Conservation (phyloP, 106 monocot genomes). For the Phalaenopsis aphrodite region DNA sequence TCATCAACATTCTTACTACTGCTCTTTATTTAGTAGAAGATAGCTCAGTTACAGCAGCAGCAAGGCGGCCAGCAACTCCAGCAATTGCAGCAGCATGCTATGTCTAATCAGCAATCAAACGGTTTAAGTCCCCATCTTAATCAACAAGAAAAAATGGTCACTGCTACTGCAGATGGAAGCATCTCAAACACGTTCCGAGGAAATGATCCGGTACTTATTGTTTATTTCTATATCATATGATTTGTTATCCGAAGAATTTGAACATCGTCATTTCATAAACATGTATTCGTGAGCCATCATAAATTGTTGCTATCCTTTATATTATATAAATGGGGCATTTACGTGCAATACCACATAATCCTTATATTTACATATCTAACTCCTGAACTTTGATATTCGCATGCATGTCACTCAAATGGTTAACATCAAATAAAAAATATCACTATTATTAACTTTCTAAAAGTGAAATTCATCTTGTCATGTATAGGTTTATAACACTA, state of each 20-base stretch:
- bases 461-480: too few relatives aligned
- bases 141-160: constrained; percentile 1
- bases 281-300: not conserved
- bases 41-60: constrained; percentile 24
- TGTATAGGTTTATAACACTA: too few relatives aligned
- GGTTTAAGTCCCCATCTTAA: not conserved
- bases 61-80: constrained; percentile 5
- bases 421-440: too few relatives aligned
- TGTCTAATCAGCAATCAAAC: constrained; percentile 3
- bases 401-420: too few relatives aligned
- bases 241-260: not conserved
- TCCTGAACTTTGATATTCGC: too few relatives aligned
- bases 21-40: constrained; percentile 8
- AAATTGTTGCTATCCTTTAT: not conserved
- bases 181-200: constrained; percentile 2
- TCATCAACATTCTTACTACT: not conserved
- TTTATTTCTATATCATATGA: not conserved
- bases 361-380: too few relatives aligned
- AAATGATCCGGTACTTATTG: constrained; percentile 3
- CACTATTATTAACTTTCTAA: too few relatives aligned
- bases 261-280: not conserved
- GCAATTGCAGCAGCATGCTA: constrained; percentile 4
- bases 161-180: constrained; percentile 12
- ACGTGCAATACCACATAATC: too few relatives aligned
- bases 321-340: too few relatives aligned